Percentiles rank a stretch among this genome's conserved stretches.
Evolutionary conservation across 768 basidiomycete species (phyloP).

Genomic region (Leucosporidium yakuticum): DNA sequence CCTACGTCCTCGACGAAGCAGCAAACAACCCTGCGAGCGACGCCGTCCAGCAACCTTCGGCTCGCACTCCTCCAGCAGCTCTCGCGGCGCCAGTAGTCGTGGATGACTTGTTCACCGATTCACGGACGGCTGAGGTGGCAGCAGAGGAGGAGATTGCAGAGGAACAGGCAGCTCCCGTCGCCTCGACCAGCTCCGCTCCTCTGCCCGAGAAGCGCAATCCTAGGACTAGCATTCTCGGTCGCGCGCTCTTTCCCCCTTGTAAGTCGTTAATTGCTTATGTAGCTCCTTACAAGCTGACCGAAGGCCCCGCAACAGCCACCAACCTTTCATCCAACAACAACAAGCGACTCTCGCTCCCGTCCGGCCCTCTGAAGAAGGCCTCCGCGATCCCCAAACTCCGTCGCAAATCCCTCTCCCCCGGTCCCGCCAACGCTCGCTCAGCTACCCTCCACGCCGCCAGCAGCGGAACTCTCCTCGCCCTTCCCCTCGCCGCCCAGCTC

Average conservation of each 20-base stretch:
- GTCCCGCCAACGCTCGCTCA: neutral
- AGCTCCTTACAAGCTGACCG: neutral
- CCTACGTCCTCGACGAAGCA: slow-evolving; percentile 4
- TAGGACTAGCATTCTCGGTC: slow-evolving; percentile 6
- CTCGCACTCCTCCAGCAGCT: slow-evolving; percentile 1
- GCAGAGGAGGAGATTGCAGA: neutral
- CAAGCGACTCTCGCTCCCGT: slow-evolving; percentile 20
- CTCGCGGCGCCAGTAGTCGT: neutral
- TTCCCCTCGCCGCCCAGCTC: slow-evolving; percentile 19
- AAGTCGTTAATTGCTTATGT: neutral
- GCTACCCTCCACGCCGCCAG: neutral
- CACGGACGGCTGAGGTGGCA: neutral
- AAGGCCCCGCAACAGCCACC: neutral
- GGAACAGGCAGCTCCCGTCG: neutral
- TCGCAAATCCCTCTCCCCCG: slow-evolving; percentile 9
- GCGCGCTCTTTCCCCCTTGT: slow-evolving; percentile 23
- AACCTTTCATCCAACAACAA: neutral
- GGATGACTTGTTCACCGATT: neutral
- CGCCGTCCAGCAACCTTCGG: neutral
- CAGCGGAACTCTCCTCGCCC: neutral
- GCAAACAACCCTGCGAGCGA: no score
- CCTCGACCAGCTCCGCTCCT: neutral
- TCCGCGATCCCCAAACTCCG: neutral
- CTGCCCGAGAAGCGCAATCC: slow-evolving; percentile 7
- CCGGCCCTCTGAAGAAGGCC: neutral